Conservation (phyloP, 306 rosid species). For the Notholithocarpus densiflorus region DNA sequence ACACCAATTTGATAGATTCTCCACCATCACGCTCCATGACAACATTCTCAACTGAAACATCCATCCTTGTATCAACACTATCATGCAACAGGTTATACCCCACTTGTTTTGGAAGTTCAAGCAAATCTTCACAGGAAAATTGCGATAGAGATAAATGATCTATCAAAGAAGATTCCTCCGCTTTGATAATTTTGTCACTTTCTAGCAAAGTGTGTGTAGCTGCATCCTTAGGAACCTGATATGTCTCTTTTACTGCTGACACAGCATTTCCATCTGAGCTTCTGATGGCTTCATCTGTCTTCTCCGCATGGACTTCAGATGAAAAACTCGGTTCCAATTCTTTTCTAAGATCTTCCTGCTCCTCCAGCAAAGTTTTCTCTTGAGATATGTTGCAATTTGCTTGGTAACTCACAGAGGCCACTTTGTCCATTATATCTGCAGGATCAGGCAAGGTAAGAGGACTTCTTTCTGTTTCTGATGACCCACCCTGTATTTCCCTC, state of each 20-base stretch:
- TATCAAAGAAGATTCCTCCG: slow-evolving; percentile 26
- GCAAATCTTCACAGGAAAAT: slow-evolving; percentile 23
- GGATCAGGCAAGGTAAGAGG: slow-evolving; percentile 17
- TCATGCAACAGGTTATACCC: slow-evolving; percentile 8
- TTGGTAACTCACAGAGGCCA: slow-evolving; percentile 18
- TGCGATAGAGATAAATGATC: slow-evolving; percentile 23
- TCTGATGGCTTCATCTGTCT: slow-evolving; percentile 14
- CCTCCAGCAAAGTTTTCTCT: slow-evolving; percentile 19
- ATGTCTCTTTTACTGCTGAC: slow-evolving; percentile 26
- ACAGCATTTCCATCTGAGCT: slow-evolving; percentile 8
- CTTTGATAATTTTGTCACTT: slow-evolving; percentile 18
- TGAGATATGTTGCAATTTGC: slow-evolving; percentile 23
- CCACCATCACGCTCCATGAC: neutral
- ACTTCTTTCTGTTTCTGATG: slow-evolving; percentile 22
- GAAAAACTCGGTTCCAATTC: slow-evolving; percentile 21
- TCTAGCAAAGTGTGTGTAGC: slow-evolving; percentile 10
- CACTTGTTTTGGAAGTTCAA: slow-evolving; percentile 28
- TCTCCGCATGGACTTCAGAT: slow-evolving; percentile 22
- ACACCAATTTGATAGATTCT: slow-evolving; percentile 13
- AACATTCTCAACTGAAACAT: neutral
- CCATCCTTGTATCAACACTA: neutral
- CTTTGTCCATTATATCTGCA: slow-evolving; percentile 25
- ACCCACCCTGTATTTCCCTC: slow-evolving; percentile 22
- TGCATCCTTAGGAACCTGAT: slow-evolving; percentile 27
- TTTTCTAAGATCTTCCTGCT: slow-evolving; percentile 26